phyloP scores from a whole-genome alignment of 2,329 filamentous ascomycete species.

The Trichocomaceae sp. region DNA sequence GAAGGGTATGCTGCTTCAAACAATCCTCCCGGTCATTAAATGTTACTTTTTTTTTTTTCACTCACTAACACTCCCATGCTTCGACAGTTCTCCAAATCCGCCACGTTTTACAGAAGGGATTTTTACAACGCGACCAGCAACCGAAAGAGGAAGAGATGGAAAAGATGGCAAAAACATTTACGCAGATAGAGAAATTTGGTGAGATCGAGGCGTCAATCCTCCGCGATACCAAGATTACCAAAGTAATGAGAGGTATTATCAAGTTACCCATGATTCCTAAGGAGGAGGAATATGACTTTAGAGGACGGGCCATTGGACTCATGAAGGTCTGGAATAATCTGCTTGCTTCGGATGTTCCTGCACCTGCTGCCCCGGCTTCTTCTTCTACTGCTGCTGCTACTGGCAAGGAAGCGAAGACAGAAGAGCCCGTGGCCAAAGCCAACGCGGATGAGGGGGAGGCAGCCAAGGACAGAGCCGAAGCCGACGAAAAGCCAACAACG shows the following conservation, averaged over 20 bases:
- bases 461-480: background rate
- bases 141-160: constrained; percentile 67
- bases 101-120: constrained; percentile 90
- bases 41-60: background rate
- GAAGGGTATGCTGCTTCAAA: constrained; percentile 36
- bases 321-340: constrained; percentile 86
- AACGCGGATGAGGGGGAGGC: background rate
- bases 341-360: constrained; percentile 54
- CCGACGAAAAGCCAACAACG: constrained; percentile 6
- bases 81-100: constrained; percentile 74
- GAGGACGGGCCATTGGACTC: constrained; percentile 69
- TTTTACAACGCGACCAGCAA: constrained; percentile 73
- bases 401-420: constrained; percentile 27
- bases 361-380: constrained; percentile 35
- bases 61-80: constrained; percentile 17
- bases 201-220: constrained; percentile 88
- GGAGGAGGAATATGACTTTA: constrained; percentile 86
- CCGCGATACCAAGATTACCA: constrained; percentile 91
- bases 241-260: constrained; percentile 89
- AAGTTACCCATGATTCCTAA: constrained; percentile 80
- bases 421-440: constrained; percentile 2
- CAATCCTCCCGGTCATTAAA: too few relatives aligned
- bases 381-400: constrained; percentile 34
- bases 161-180: constrained; percentile 41
- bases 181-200: constrained; percentile 70